Base-by-base conservation (phyloP, 495 filamentous ascomycete genomes). In the Achaetomiella virescens region DNA sequence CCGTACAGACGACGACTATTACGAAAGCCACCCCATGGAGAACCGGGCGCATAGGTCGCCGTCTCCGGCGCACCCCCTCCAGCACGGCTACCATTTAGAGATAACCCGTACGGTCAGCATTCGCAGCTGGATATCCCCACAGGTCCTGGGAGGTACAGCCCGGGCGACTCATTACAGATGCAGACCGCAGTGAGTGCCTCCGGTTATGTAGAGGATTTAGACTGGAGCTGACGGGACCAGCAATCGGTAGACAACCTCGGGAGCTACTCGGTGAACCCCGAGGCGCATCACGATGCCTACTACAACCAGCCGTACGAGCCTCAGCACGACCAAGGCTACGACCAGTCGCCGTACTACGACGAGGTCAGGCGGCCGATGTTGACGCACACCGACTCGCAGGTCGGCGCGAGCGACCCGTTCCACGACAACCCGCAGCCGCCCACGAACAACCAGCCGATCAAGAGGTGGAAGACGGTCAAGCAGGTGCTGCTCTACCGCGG, bases 401-500 rank as follows among this genome's bases (percentile, higher is more conserved):
- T 70, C 29, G 70, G 61, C 54, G 58, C 61, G 17, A 68, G 61
- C 63, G 78, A 76, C 18, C 72, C 73, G n/a, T 80, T 78, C 60
- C 64, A 66, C 24, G 78, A 81, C 49, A 71, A 71, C 33, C 66
- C 54, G 64, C 73, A 50, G 31, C 78, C 77, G 21, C 80, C 81
- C 1, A 83, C n/a, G 20, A 66, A 61, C 48, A 55, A 54, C 49
- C 40, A 36, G 82, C 75, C n/a, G 74, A 84, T 97, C 61, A 84
- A 87, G 65, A 82, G 95, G 67, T 97, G 90, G 90, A 97, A 97
- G 76, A 97, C 95, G 5, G 92, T 97, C 18, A 99, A 97, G 70
- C 91, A 97, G 77, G 91, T 97, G 25, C 89, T 95, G 61, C 72
- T 99, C 37, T 97, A 95, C 79, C 87, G 93, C 60, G 95, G 95